These are phyloP conservation scores for Dioscorea alata DNA, from an alignment of 106 monocot species.

Conservation along the genomic window DNA sequence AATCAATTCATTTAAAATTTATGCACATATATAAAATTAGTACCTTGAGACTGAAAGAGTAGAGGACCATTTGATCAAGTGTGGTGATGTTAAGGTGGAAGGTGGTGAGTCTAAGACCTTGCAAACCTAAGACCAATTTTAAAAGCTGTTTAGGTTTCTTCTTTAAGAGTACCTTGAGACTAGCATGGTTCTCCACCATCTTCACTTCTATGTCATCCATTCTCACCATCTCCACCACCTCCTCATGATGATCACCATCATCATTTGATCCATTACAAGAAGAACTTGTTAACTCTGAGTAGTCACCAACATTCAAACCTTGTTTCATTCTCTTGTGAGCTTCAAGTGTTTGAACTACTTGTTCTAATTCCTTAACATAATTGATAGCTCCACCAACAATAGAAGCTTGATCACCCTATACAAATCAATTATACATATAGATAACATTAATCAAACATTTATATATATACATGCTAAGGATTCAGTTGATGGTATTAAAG, in stretches of 20 bases:
- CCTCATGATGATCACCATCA: neutral
- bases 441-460: neutral
- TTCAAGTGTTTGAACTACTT: conserved; percentile 45
- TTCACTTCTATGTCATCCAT: conserved; percentile 49
- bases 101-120: conserved; percentile 25
- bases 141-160: conserved; percentile 48
- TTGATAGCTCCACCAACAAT: conserved; percentile 66
- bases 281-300: neutral
- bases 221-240: neutral
- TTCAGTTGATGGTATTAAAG: neutral
- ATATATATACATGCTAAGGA: too few relatives aligned
- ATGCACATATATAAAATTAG: neutral
- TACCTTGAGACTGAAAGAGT: conserved; percentile 1
- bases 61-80: neutral
- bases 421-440: neutral
- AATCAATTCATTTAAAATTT: neutral
- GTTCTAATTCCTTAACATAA: conserved; percentile 60
- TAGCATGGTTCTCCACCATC: conserved; percentile 58
- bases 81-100: conserved; percentile 57
- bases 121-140: conserved; percentile 38
- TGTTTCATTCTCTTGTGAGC: conserved; percentile 20
- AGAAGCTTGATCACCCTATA: conserved; percentile 65
- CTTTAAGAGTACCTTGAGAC: conserved; percentile 39
- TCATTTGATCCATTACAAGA: conserved; percentile 31
- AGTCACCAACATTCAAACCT: conserved; percentile 1